Percentiles rank a stretch among this genome's conserved stretches.
phyloP scores from a whole-genome alignment of 139 green algal genomes.

The Chlorokybus atmophyticus region DNA sequence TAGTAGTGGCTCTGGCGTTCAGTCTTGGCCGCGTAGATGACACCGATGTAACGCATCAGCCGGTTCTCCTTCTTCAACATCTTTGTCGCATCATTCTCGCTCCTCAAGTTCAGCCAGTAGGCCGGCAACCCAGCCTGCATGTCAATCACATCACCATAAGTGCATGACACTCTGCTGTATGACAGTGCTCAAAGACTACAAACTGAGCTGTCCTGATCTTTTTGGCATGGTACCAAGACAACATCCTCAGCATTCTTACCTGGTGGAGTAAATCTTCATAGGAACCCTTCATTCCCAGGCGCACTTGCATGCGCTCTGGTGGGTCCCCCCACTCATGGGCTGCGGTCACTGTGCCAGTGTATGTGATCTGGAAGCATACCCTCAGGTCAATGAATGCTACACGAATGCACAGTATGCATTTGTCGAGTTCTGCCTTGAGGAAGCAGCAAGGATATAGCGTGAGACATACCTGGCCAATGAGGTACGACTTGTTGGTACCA shows the following conservation, averaged over 20 bases:
- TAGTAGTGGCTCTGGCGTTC: conserved; percentile 46
- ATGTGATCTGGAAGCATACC: no score
- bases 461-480: no score
- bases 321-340: conserved; percentile 43
- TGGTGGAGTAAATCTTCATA: conserved; percentile 16
- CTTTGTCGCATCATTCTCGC: neutral
- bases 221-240: neutral
- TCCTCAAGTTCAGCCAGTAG: neutral
- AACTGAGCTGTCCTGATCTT: neutral
- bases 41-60: conserved; percentile 45
- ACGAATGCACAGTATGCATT: no score
- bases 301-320: conserved; percentile 14
- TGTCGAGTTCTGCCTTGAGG: no score
- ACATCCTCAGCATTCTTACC: neutral
- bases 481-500: no score
- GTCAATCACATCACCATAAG: neutral
- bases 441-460: no score
- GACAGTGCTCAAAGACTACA: neutral
- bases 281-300: neutral
- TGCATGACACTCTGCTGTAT: neutral
- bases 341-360: conserved; percentile 40
- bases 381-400: no score
- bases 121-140: neutral
- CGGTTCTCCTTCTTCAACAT: conserved; percentile 21
- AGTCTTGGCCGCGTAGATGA: conserved; percentile 49